phyloP scores from a whole-genome alignment of 163 green algal species.

The Trebouxia gelatinosa region DNA sequence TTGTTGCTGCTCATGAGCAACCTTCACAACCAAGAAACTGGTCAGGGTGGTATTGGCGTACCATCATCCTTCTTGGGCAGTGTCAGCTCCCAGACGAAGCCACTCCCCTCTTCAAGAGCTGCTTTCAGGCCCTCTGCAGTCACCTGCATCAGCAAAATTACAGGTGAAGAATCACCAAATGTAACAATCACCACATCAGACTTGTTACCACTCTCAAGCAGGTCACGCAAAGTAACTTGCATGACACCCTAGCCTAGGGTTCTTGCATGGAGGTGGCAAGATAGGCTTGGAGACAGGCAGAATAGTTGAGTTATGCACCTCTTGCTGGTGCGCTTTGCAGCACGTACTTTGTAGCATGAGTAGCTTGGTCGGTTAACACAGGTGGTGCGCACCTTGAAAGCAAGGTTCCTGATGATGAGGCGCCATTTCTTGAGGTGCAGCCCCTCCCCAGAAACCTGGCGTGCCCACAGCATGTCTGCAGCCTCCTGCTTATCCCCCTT shows the following conservation, averaged over 20 bases:
- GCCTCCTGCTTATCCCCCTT: conserved; percentile 15
- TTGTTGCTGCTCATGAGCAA: not conserved
- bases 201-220: too few species aligned
- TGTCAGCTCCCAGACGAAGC: conserved; percentile 89
- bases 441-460: conserved; percentile 83
- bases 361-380: too few species aligned
- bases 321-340: too few species aligned
- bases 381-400: conserved; percentile 82
- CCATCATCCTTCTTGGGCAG: conserved; percentile 72
- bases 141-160: conserved; percentile 51
- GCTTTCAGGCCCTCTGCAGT: conserved; percentile 60
- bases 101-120: conserved; percentile 51
- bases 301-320: too few species aligned
- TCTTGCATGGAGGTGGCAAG: too few species aligned
- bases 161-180: too few species aligned
- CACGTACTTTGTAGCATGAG: too few species aligned
- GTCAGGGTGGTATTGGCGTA: not conserved
- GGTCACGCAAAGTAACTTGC: too few species aligned
- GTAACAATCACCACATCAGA: too few species aligned
- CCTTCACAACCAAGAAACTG: not conserved
- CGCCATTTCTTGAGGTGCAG: conserved; percentile 88
- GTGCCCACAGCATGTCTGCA: conserved; percentile 75
- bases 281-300: too few species aligned
- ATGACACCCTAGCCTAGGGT: too few species aligned
- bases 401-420: conserved; percentile 93